These are phyloP conservation scores for Curvularia lunata DNA, from an alignment of 2,329 filamentous ascomycete genomes.

Conservation along the genomic window DNA sequence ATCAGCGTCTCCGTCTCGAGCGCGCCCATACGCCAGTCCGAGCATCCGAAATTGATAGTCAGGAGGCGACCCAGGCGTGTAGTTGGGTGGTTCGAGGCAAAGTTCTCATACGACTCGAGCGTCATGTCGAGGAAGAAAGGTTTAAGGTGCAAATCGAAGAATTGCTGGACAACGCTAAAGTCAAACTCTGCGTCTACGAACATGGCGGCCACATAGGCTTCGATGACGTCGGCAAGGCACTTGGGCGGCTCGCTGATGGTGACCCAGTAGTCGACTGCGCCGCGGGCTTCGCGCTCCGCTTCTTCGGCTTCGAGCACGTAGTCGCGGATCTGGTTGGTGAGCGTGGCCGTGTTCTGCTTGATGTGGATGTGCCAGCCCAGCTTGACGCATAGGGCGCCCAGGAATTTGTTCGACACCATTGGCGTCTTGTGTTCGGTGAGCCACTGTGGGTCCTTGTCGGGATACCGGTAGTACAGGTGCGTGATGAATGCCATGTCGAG, in stretches of 20 bases:
- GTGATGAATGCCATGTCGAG: constrained; percentile 87
- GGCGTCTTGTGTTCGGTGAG: constrained; percentile 98
- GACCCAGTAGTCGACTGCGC: constrained; percentile 72
- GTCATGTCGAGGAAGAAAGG: constrained; percentile 86
- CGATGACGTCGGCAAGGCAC: constrained; percentile 82
- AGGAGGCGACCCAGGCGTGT: constrained; percentile 73
- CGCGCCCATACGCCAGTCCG: constrained; percentile 56
- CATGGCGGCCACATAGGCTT: constrained; percentile 86
- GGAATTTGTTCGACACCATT: constrained; percentile 97
- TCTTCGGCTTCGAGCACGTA: constrained; percentile 66
- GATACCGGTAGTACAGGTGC: constrained; percentile 77
- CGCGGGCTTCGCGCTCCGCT: constrained; percentile 57
- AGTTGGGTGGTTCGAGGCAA: constrained; percentile 82
- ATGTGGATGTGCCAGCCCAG: constrained; percentile 80
- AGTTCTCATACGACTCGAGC: constrained; percentile 74
- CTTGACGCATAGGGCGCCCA: constrained; percentile 79
- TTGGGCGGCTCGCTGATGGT: constrained; percentile 68
- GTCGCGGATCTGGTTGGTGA: constrained; percentile 58
- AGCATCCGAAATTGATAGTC: constrained; percentile 69
- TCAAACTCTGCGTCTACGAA: constrained; percentile 89
- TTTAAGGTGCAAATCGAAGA: constrained; percentile 77
- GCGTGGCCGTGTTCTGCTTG: constrained; percentile 57
- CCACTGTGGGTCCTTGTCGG: constrained; percentile 89
- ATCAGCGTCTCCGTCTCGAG: constrained; percentile 54
- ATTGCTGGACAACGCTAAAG: constrained; percentile 72